Evolutionary conservation across 306 rosid genomes (phyloP), one percentile per base, ranked within the genome.

Genomic region (Ammopiptanthus mongolicus): DNA sequence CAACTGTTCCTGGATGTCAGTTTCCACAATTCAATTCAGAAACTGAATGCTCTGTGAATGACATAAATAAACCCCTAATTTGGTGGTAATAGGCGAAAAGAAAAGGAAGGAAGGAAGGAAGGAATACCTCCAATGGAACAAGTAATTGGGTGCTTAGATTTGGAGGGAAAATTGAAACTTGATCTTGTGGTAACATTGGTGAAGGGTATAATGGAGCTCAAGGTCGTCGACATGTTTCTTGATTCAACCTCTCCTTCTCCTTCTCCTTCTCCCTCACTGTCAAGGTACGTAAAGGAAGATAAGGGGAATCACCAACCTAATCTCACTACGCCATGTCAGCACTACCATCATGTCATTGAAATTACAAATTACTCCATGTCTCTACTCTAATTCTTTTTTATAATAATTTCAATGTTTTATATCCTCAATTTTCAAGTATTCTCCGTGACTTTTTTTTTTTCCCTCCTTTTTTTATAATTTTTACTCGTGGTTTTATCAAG

Each of bases 81-180:
- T 1, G 44, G 44, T 37, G 47, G 14, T 0, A 41, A 41, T 9
- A 48, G n/a, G n/a, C n/a, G n/a, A n/a, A n/a, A 58, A 9, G 18
- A 39, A 29, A 29, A 29, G 58, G 47, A n/a, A 7, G n/a, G n/a
- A 13, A 6, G 23, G 21, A 67, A 63, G 25, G 11, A 2, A 76
- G 18, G 5, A 17, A 48, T 73, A 90, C 96, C 96, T 84, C 84
- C 84, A 17, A 90, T 73, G 71, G 96, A 41, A 70, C 89, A 90
- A 59, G 53, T 69, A 69, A 90, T 18, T 15, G 67, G 84, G 65
- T 87, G 62, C 22, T 69, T 86, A 42, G 78, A 64, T 63, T 53
- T 55, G 5, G 65, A 53, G 58, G 87, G 68, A 77, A 65, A 63
- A 68, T 78, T 50, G 78, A 78, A 84, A 57, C 74, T 60, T 67